Conservation (phyloP, 352 stramenopile genomes). For the Phytophthora hybrid region DNA sequence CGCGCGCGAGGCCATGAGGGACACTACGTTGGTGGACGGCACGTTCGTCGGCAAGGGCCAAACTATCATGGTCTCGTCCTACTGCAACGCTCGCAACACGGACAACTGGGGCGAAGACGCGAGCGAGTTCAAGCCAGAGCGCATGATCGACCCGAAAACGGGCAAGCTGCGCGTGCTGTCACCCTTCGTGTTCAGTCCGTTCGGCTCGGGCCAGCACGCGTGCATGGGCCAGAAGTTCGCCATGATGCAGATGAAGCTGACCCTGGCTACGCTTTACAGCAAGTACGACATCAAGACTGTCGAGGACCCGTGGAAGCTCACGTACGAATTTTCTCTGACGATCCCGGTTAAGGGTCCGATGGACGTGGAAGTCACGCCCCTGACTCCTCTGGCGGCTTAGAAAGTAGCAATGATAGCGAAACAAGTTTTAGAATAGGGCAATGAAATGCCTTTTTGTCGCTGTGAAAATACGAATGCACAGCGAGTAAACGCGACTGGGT, state of each 20-base stretch:
- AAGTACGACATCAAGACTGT: slow-evolving; percentile 54
- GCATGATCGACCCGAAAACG: slow-evolving; percentile 54
- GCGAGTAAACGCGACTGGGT: no score
- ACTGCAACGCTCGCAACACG: slow-evolving; percentile 38
- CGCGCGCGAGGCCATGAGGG: slow-evolving; percentile 47
- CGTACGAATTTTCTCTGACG: slow-evolving; percentile 57
- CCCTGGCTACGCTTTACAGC: slow-evolving; percentile 54
- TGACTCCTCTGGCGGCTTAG: slow-evolving; percentile 4
- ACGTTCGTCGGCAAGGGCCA: slow-evolving; percentile 33
- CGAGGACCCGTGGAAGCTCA: slow-evolving; percentile 49
- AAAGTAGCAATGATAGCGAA: neutral
- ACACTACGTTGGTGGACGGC: slow-evolving; percentile 42
- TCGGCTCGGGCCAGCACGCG: slow-evolving; percentile 59
- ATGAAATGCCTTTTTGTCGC: neutral
- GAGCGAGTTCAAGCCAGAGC: slow-evolving; percentile 62
- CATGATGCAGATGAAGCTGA: slow-evolving; percentile 68
- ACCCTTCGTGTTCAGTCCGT: slow-evolving; percentile 40
- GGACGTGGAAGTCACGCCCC: slow-evolving; percentile 22
- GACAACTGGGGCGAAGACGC: slow-evolving; percentile 63
- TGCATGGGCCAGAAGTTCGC: slow-evolving; percentile 64
- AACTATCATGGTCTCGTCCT: slow-evolving; percentile 36
- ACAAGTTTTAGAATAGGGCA: neutral
- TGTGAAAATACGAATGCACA: no score
- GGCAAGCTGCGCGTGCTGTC: slow-evolving; percentile 40
- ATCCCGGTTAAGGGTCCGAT: slow-evolving; percentile 49